Evolutionary conservation across 2,329 filamentous ascomycete genomes (phyloP), one percentile per base, ranked within the genome.

Genomic region (Fusarium sp.): DNA sequence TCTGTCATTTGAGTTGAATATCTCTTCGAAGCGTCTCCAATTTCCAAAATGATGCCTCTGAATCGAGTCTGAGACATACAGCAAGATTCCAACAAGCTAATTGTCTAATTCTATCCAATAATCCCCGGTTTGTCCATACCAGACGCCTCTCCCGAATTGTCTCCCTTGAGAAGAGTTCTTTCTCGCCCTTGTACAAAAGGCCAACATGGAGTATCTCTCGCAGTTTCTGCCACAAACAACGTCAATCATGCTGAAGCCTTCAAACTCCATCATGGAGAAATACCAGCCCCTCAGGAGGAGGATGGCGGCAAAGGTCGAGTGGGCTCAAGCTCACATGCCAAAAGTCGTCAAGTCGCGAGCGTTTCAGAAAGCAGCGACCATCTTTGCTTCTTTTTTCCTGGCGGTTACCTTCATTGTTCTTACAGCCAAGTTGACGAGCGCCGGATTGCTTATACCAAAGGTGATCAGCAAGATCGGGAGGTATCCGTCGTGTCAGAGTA

Each of bases 361-460:
- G 4, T 73, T 73, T 56, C 66, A 56, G 44, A 62, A 65, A 15
- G 32, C 54, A 10, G 60, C 50, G 7, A 62, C 59, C 13, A 49
- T 67, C 27, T 10, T 62, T 19, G 35, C 65, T 15, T 55, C 48
- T 20, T 62, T 72, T 35, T 30, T 51, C 10, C 37, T 71, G 10
- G 41, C 48, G 14, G 23, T 69, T 17, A 33, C 49, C 10, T 62
- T 72, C 14, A 65, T 74, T 22, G 19, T 70, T 10, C 32, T 59
- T 35, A 61, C 68, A 7, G 56, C 62, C 17, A 63, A 60, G 27
- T 56, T 73, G 14, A 71, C 71, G 4, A 58, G 71, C 39, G 62
- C 67, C 19, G 58, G 59, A 9, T 54, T 59, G 23, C 49, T 69
- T 4, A 60, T 69, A 33, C 63, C 70, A 17, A 64, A 70, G 23